Evolutionary conservation across 1,139 yeast species (phyloP), one percentile per base, ranked within the genome.

Genomic region (Wickerhamomyces sp.): DNA sequence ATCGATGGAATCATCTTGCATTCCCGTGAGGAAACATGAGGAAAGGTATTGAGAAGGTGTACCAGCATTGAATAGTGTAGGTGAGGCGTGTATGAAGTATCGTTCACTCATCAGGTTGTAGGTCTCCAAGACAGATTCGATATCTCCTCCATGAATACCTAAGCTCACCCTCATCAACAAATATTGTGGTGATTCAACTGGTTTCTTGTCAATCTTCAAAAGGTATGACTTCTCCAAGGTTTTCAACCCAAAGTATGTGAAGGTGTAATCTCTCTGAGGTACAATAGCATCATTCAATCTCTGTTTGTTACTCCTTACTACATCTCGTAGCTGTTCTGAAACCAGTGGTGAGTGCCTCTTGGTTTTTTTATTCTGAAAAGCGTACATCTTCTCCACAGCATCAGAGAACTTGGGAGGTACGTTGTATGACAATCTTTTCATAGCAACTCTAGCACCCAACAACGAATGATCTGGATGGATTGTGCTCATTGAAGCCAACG

Each of bases 401-500:
- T 75, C 78, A 26, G 89, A 78, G 54, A 79, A 87, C 55, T 71
- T 80, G 61, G 81, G 79, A 52, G 84, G 80, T 37, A 95, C 83
- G 61, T 85, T 95, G 62, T 86, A 88, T 68, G 89, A 96, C 57
- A 89, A 71, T 61, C 87, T 86, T 30, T 94, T 81, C 33, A 89
- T 84, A 24, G 95, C 96, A 43, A 91, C 80, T 64, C 98, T 80
- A 22, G 97, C 97, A 34, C 96, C 98, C 49, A 91, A 72, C 29
- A 78, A 78, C 31, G 96, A 95, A 54, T 91, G 89, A 63, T 91
- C 97, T 16, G 97, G 97, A 60, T 91, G 98, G 41, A 83, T 77
- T 15, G 97, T 91, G 43, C 96, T 86, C 95, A 89, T 83, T 54
- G 85, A 83, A 28, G 97, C 97, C 39, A 96, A 93, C 26, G 97